These are phyloP conservation scores for Neofusicoccum umdonicola DNA, from an alignment of 2,329 filamentous ascomycete genomes.

Conservation along the genomic window DNA sequence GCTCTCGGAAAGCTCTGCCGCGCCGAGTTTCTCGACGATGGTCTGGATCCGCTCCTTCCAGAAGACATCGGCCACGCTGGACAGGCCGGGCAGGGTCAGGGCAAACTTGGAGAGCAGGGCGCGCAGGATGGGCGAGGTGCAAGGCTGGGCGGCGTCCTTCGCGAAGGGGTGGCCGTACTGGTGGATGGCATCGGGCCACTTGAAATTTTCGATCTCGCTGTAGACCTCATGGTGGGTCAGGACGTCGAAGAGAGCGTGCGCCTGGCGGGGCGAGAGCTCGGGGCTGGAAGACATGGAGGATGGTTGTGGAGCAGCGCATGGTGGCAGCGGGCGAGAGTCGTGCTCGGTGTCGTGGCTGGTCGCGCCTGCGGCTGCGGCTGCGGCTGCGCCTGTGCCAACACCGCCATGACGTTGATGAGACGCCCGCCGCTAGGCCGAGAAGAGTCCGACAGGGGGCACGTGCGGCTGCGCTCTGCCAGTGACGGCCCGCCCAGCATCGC, in stretches of 20 bases:
- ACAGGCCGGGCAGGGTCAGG: slow-evolving; percentile 64
- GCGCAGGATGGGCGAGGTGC: slow-evolving; percentile 65
- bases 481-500: too few relatives aligned
- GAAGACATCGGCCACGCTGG: slow-evolving; percentile 53
- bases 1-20: slow-evolving; percentile 72
- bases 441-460: background rate
- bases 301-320: background rate
- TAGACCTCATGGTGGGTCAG: slow-evolving; percentile 56
- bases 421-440: background rate
- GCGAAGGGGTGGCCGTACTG: slow-evolving; percentile 70
- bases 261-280: slow-evolving; percentile 44
- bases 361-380: background rate
- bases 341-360: background rate
- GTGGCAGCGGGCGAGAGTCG: background rate
- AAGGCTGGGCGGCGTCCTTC: slow-evolving; percentile 45
- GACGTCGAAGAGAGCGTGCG: slow-evolving; percentile 54
- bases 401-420: slow-evolving; percentile 6
- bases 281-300: slow-evolving; percentile 11
- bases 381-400: background rate
- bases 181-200: slow-evolving; percentile 60
- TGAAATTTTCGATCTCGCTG: slow-evolving; percentile 71
- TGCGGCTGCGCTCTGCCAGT: background rate
- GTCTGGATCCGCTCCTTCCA: slow-evolving; percentile 43
- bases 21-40: slow-evolving; percentile 49
- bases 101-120: slow-evolving; percentile 64